Evolutionary conservation across 106 monocot species (phyloP), one percentile per base, ranked within the genome.

Genomic region (Dioscorea alata): DNA sequence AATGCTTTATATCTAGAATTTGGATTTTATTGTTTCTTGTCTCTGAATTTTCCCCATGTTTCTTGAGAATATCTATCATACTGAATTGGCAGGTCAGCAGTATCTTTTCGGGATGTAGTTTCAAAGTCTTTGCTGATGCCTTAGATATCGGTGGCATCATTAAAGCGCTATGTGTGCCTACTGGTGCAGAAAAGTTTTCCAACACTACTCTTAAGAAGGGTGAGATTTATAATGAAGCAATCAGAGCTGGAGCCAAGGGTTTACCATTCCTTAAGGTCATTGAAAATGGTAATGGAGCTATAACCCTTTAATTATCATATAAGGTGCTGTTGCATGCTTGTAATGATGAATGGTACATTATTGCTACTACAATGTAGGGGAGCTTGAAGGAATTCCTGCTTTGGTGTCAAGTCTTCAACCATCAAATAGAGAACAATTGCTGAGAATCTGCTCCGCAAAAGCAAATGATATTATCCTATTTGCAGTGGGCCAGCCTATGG

Each of bases 121-220:
- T 99, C 68, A 93, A 93, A 69, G 83, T 93, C 69, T 99, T 99
- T 78, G 66, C 81, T 4, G 93, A 99, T 75, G 68, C 85, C 58
- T 67, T 93, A 75, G 81, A 85, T 61, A 87, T 69, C 12, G 93
- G 85, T 19, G 93, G 87, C 17, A 67, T 90, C 56, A 74, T 99
- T 25, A 99, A 99, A 85, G 93, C 79, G 33, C 63, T 99, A 23
- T 90, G 93, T 75, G 78, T 90, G 57, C 93, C 99, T 71, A 73
- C 69, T 67, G 99, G 93, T 71, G 74, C 90, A 17, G 66, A 80
- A 70, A 85, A 68, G 48, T 99, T 90, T 81, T 99, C 99, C 23
- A 99, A 93, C 63, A 93, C 93, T 24, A 67, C 93, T 51, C 83
- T 99, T 22, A 99, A 93, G 72, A 99, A 90, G 76, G 99, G 99